Evolutionary conservation across 495 filamentous ascomycete species (phyloP), one percentile per base, ranked within the genome.

Genomic region (Talaromyces adpressus): DNA sequence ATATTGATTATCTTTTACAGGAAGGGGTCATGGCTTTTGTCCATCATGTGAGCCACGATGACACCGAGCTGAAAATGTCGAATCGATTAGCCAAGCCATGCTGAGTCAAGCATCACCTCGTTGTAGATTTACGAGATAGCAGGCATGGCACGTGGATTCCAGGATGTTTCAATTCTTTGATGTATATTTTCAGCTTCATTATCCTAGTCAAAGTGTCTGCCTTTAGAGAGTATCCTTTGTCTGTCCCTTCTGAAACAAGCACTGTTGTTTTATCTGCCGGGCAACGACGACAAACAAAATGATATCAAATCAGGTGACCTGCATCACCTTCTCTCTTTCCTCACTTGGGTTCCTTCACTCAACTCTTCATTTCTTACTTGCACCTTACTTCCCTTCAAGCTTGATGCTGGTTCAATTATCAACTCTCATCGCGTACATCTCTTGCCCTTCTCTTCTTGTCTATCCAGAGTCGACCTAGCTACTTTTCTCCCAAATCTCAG

Each of bases 231-330:
- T 20, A 2, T 49, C 45, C 45, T 49, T 49, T 49, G 45, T 49
- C 2, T 18, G 45, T 5, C 0, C 4, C n/a, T 49, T 49, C 18
- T 20, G 3, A 49, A 9, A 36, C 32, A 36, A 22, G 45, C n/a
- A 49, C 16, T 4, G 14, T 14, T 16, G 14, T 41, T 16, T 16
- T 41, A 12, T 8, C n/a, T 9, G 7, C n/a, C 18, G 45, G 45
- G 45, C 52, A 56, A 56, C 52, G n/a, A 29, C 12, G 4, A 16
- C 52, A 56, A 56, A 56, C 52, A n/a, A 27, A 56, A 56, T 56
- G 22, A 56, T 29, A 56, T 56, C 7, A 56, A 27, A 56, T 56
- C 52, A 56, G 23, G 52, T 56, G 52, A 56, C 27, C 22, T 56
- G 16, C 30, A 6, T 41, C 20, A 12, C 14, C 20, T 41, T 9